Conservation (phyloP, 768 basidiomycete genomes). For the Pleurotus djamor region DNA sequence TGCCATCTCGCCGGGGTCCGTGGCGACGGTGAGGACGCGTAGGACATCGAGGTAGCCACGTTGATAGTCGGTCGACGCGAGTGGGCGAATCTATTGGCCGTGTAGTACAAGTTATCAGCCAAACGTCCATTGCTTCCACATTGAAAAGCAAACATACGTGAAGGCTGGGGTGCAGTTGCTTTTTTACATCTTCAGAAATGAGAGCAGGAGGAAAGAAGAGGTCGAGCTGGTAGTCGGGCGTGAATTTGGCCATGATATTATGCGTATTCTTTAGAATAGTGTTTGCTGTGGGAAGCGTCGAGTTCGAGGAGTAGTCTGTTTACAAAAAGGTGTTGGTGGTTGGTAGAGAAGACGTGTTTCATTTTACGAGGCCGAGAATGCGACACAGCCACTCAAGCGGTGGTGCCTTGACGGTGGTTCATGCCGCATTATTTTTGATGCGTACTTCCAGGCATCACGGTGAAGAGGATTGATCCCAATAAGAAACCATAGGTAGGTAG, state of each 20-base stretch:
- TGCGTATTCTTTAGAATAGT: too few species aligned
- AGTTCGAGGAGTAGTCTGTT: too few species aligned
- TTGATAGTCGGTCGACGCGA: conserved; percentile 79
- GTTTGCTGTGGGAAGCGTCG: too few species aligned
- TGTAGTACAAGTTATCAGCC: neutral
- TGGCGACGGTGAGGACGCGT: conserved; percentile 71
- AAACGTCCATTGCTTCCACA: neutral
- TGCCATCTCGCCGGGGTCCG: conserved; percentile 57
- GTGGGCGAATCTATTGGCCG: conserved; percentile 78
- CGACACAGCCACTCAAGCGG: too few species aligned
- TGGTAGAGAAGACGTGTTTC: too few species aligned
- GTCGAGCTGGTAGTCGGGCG: conserved; percentile 65
- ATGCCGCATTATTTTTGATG: too few species aligned
- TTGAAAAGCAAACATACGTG: conserved; percentile 45
- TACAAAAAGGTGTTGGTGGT: too few species aligned
- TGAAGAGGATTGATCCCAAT: too few species aligned
- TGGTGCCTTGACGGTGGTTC: too few species aligned
- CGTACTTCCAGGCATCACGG: too few species aligned
- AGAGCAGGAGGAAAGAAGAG: conserved; percentile 74
- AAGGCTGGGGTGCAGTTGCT: conserved; percentile 58
- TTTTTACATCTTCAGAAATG: conserved; percentile 64
- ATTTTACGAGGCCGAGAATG: too few species aligned
- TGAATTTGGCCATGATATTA: conserved; percentile 31
- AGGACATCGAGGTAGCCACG: conserved; percentile 87
- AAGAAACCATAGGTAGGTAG: too few species aligned